Conservation (phyloP, 352 stramenopile genomes). For the Globisporangium nagaii region DNA sequence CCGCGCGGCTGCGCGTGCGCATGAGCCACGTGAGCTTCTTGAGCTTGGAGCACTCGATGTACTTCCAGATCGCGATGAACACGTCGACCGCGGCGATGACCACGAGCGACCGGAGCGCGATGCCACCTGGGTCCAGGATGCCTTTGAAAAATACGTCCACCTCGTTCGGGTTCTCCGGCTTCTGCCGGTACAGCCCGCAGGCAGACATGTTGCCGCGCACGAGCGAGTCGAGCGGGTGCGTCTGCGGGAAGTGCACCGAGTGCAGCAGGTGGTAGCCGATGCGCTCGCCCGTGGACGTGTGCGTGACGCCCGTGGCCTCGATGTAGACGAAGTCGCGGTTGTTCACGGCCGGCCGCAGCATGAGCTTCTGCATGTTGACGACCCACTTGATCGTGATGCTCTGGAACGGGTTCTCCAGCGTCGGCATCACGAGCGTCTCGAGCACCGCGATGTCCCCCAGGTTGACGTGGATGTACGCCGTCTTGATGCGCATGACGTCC, state of each 20-base stretch:
- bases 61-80: constrained; percentile 18
- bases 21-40: constrained; percentile 16
- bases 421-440: constrained; percentile 21
- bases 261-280: constrained; percentile 32
- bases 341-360: constrained; percentile 20
- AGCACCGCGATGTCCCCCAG: constrained; percentile 38
- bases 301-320: constrained; percentile 21
- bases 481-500: constrained; percentile 31
- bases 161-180: constrained; percentile 10
- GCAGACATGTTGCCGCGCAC: constrained; percentile 35
- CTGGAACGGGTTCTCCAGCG: constrained; percentile 20
- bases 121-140: constrained; percentile 27
- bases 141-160: constrained; percentile 40
- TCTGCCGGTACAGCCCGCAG: constrained; percentile 36
- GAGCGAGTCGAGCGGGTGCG: background rate
- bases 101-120: constrained; percentile 18
- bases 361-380: constrained; percentile 18
- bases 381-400: constrained; percentile 33
- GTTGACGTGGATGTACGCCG: constrained; percentile 30
- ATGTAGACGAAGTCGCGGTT: constrained; percentile 28
- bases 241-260: constrained; percentile 22
- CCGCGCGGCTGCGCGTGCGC: background rate
- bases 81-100: constrained; percentile 25
- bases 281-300: constrained; percentile 17
- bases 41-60: background rate